These are phyloP conservation scores for Aspergillus hiratsukae DNA, from an alignment of 2,329 filamentous ascomycete species.

Conservation along the genomic window DNA sequence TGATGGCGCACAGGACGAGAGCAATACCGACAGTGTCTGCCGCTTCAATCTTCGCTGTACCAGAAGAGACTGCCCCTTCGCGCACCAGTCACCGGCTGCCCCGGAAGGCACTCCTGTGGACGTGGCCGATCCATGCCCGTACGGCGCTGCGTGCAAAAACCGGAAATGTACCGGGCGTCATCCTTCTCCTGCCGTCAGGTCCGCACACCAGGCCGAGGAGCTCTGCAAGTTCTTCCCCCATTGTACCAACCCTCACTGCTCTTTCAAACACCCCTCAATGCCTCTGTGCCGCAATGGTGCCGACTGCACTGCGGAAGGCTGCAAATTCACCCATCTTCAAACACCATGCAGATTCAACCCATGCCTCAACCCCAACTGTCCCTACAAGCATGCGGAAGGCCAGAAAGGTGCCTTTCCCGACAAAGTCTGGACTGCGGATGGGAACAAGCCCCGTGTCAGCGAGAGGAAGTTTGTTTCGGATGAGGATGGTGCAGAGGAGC, in stretches of 20 bases:
- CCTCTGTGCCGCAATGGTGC: constrained; percentile 87
- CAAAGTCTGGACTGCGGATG: constrained; percentile 80
- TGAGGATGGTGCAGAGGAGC: constrained; percentile 62
- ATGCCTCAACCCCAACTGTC: constrained; percentile 82
- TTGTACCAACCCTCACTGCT: constrained; percentile 80
- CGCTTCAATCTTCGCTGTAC: constrained; percentile 86
- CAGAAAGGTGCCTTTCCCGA: constrained; percentile 81
- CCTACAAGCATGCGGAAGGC: constrained; percentile 86
- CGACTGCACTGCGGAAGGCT: constrained; percentile 74
- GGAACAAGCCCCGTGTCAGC: constrained; percentile 65
- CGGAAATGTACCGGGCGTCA: constrained; percentile 88
- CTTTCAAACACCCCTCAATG: constrained; percentile 84
- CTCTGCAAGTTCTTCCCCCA: constrained; percentile 91
- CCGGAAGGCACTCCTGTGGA: constrained; percentile 74
- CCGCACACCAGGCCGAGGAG: constrained; percentile 73
- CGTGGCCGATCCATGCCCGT: constrained; percentile 73
- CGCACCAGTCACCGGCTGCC: constrained; percentile 89
- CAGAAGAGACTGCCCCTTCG: constrained; percentile 85
- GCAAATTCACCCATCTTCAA: constrained; percentile 84
- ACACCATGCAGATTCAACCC: constrained; percentile 87
- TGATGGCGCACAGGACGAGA: constrained; percentile 47
- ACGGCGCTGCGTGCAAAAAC: constrained; percentile 91
- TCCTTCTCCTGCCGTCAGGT: constrained; percentile 79
- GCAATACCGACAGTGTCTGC: constrained; percentile 66
- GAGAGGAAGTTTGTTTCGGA: constrained; percentile 78